Evolutionary conservation across 805 yeast genomes (phyloP), one percentile per base, ranked within the genome.

Genomic region (Komagataella mondaviorum): DNA sequence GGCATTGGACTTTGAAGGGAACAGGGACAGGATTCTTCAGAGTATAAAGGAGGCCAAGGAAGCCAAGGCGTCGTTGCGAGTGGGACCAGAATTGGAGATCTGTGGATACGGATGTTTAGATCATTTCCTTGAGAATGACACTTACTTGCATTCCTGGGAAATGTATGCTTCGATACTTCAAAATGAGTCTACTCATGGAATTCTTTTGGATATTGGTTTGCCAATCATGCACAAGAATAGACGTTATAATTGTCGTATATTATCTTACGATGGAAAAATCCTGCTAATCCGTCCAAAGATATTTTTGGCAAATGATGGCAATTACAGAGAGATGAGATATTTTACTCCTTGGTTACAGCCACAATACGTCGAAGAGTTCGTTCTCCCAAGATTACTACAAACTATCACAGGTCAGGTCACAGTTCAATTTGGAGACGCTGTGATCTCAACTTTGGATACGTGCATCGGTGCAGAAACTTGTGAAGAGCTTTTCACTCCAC

Each of bases 1-100:
- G 99, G 96, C 99, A 0, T 73, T 93, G 51, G 99, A 93, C 65
- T 93, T 88, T 65, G 98, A 91, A 65, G 99, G 99, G 4, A 93
- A 93, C 67, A 75, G 96, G 51, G 96, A 90, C 62, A 74, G 99
- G 52, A 91, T 93, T 55, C 60, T 93, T 22, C 83, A 84, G 60
- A 84, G 95, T 51, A 91, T 93, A 60, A 63, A 62, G 20, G 72
- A 77, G 50, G 96, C 99, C 51, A 93, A 90, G 61, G 65, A 67
- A 24, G 74, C 69, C 54, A 87, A 88, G 14, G 95, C 99, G 0
- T 70, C 73, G 17, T 74, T 95, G 50, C 76, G 99, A 62, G 96
- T 95, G 17, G 99, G 99, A 2, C 99, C 99, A 2, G 99, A 93
- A 65, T 73, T 93, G 46, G 99, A 93, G 66, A 73, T 95, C 48